These are phyloP conservation scores for Paramecium octaurelia DNA, from an alignment of 73 alveolate species.

Conservation along the genomic window DNA sequence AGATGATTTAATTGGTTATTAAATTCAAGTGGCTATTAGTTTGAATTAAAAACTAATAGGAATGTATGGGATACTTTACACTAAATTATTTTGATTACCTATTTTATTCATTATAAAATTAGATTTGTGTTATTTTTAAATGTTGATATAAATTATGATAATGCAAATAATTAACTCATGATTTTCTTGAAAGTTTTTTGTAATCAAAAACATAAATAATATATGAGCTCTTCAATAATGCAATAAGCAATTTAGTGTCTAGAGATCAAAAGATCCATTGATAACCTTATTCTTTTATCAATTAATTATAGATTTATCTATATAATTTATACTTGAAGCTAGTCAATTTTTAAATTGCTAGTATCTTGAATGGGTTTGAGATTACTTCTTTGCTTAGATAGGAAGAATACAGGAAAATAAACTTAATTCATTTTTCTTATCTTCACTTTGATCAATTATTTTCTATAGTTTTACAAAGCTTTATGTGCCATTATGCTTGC, in stretches of 20 bases:
- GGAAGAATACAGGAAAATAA: neutral
- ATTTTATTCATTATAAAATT: constrained; percentile 4
- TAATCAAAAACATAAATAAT: neutral
- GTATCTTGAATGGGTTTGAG: neutral
- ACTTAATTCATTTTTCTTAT: neutral
- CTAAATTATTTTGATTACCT: constrained; percentile 60
- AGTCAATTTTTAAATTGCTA: neutral
- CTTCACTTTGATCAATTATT: neutral
- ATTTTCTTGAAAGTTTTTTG: neutral
- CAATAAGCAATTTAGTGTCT: neutral
- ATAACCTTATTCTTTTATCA: neutral
- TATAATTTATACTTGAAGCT: neutral
- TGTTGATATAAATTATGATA: neutral
- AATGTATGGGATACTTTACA: constrained; percentile 24
- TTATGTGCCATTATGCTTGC: neutral
- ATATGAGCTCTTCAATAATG: neutral
- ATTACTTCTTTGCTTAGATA: neutral
- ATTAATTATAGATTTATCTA: neutral
- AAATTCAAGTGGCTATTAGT: constrained; percentile 8
- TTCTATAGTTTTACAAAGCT: neutral
- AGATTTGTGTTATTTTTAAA: neutral
- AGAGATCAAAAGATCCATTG: neutral
- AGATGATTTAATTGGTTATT: too few species aligned
- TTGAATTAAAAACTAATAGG: constrained; percentile 36
- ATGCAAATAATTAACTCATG: neutral